phyloP scores from a whole-genome alignment of 805 yeast species.

The Cyberlindnera japonica region DNA sequence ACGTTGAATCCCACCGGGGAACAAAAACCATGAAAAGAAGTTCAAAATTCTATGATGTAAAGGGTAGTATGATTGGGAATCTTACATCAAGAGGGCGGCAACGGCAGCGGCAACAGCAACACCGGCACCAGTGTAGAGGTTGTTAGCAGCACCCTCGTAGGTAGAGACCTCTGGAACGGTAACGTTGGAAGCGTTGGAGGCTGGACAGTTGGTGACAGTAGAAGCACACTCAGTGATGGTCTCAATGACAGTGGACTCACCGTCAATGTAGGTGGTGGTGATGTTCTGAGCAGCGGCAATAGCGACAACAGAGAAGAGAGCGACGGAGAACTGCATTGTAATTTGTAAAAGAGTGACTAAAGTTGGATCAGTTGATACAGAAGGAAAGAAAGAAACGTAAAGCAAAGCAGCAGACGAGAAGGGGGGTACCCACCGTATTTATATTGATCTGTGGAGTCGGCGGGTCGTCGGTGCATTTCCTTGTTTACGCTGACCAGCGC shows the following conservation, averaged over 20 bases:
- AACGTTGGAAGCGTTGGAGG: conserved; percentile 20
- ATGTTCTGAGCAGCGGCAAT: conserved; percentile 23
- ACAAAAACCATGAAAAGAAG: background rate
- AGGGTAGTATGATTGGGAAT: background rate
- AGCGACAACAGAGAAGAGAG: conserved; percentile 27
- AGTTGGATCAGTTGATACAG: conserved; percentile 21
- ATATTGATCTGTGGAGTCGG: conserved; percentile 2
- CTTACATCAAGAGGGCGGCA: conserved; percentile 30
- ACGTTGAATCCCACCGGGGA: background rate
- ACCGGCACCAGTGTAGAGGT: conserved; percentile 27
- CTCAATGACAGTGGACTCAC: conserved; percentile 14
- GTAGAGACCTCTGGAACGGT: conserved; percentile 26
- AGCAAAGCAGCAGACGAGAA: background rate
- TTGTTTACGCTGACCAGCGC: background rate
- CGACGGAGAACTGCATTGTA: conserved; percentile 32
- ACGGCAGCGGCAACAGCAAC: conserved; percentile 30
- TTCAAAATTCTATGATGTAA: background rate
- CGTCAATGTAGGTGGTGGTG: conserved; percentile 16
- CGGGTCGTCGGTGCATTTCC: too few relatives aligned
- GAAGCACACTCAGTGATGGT: conserved; percentile 20
- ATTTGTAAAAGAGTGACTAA: conserved; percentile 24
- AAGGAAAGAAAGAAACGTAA: background rate
- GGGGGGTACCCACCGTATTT: conserved; percentile 2
- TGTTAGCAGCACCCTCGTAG: conserved; percentile 29
- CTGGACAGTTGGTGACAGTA: conserved; percentile 20